These are phyloP conservation scores for Cynanchum wilfordii DNA, from an alignment of 257 asterid genomes.

Conservation along the genomic window DNA sequence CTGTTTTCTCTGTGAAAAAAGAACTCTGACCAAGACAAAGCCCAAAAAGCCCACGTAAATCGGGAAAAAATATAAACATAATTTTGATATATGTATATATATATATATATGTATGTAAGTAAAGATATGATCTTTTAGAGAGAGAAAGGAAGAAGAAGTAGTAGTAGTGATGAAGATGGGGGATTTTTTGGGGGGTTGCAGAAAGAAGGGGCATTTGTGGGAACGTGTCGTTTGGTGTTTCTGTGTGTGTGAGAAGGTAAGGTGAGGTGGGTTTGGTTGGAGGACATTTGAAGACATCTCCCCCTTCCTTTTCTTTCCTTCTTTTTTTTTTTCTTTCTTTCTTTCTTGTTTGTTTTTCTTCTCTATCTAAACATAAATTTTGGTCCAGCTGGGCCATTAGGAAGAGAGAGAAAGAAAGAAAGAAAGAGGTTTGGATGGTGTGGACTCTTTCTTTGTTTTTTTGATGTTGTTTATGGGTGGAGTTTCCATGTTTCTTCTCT, in stretches of 20 bases:
- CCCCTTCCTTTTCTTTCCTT: constrained; percentile 14
- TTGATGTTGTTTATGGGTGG: constrained; percentile 15
- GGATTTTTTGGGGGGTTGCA: constrained; percentile 60
- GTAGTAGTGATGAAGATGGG: constrained; percentile 24
- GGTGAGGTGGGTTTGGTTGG: constrained; percentile 40
- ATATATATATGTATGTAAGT: constrained; percentile 8
- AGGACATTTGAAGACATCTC: constrained; percentile 37
- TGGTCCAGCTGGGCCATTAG: constrained; percentile 39
- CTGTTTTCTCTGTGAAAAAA: constrained; percentile 59
- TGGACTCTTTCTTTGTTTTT: constrained; percentile 28
- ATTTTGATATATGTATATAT: not conserved
- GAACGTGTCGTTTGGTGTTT: constrained; percentile 25
- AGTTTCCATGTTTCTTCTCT: constrained; percentile 25
- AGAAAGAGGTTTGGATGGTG: constrained; percentile 17
- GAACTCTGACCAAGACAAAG: constrained; percentile 70
- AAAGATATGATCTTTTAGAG: constrained; percentile 21
- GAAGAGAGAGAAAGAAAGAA: not conserved
- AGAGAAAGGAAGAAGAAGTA: constrained; percentile 25
- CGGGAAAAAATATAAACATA: constrained; percentile 25
- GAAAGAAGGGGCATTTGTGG: constrained; percentile 65
- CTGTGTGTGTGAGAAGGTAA: not conserved
- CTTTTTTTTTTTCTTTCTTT: not conserved
- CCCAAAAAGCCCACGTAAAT: constrained; percentile 77
- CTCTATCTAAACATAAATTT: constrained; percentile 19
- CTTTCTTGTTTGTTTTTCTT: constrained; percentile 18